Percentiles rank a stretch among this genome's conserved stretches.
Evolutionary conservation across 768 basidiomycete species (phyloP).

Genomic region (Mycena albidolilacea): DNA sequence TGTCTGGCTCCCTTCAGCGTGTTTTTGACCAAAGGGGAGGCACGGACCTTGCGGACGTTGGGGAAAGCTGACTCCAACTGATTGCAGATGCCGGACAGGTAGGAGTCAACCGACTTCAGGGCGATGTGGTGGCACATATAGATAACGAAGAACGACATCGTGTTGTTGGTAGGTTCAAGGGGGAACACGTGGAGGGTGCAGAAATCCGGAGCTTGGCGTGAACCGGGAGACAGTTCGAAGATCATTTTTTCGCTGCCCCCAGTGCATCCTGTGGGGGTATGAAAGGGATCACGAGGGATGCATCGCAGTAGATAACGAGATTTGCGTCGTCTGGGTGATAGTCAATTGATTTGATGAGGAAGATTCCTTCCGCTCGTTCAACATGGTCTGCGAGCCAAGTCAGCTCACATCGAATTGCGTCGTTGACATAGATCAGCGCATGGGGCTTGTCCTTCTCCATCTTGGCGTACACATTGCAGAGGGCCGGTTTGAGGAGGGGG

Average conservation of each 20-base stretch:
- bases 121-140: constrained; percentile 37
- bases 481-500: constrained; percentile 45
- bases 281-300: too few relatives aligned
- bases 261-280: too few relatives aligned
- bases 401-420: constrained; percentile 46
- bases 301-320: too few relatives aligned
- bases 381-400: constrained; percentile 51
- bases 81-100: constrained; percentile 56
- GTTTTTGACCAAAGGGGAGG: constrained; percentile 37
- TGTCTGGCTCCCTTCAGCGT: constrained; percentile 45
- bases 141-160: constrained; percentile 49
- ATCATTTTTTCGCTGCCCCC: too few relatives aligned
- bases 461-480: constrained; percentile 48
- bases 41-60: too few relatives aligned
- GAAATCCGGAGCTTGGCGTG: too few relatives aligned
- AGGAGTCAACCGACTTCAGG: constrained; percentile 48
- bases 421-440: constrained; percentile 48
- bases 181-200: constrained; percentile 39
- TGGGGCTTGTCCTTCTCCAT: constrained; percentile 45
- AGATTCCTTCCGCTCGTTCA: constrained; percentile 38
- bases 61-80: constrained; percentile 51
- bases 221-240: too few relatives aligned
- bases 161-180: constrained; percentile 49
- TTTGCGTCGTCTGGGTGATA: constrained; percentile 36
- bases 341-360: constrained; percentile 34